These are phyloP conservation scores for Amanita rubescens DNA, from an alignment of 768 basidiomycete species.

Conservation along the genomic window DNA sequence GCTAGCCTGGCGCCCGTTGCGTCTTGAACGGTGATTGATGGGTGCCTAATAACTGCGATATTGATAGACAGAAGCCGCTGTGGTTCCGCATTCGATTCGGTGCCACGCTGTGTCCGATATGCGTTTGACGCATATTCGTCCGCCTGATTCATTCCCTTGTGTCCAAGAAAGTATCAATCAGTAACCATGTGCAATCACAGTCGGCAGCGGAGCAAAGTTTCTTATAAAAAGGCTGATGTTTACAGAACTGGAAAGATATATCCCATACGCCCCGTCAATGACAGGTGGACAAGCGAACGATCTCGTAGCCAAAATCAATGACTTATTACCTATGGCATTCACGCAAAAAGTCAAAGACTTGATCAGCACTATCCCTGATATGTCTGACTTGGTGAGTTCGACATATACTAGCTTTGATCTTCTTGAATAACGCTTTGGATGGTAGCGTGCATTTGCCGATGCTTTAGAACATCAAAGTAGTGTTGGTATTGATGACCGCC, in stretches of 20 bases:
- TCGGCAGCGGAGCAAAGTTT: neutral
- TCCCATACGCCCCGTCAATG: neutral
- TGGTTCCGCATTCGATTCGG: neutral
- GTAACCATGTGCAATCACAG: neutral
- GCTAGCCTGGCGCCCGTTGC: neutral
- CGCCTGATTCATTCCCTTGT: neutral
- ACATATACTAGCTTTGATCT: neutral
- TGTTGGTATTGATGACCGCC: constrained; percentile 49
- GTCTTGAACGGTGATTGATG: neutral
- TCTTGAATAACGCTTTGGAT: neutral
- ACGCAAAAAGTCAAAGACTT: constrained; percentile 23
- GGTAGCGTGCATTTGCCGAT: constrained; percentile 47
- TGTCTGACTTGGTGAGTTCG: neutral
- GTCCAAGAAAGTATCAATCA: neutral
- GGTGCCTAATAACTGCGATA: neutral
- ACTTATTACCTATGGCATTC: neutral
- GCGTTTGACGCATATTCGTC: neutral
- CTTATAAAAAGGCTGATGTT: neutral
- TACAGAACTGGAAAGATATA: neutral
- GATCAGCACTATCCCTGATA: constrained; percentile 17
- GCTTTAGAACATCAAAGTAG: constrained; percentile 33
- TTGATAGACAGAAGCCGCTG: neutral
- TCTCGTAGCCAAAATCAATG: neutral
- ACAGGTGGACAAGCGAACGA: neutral
- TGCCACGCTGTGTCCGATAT: constrained; percentile 1